Evolutionary conservation across 768 basidiomycete species (phyloP), one percentile per base, ranked within the genome.

Genomic region (Filobasidium floriforme): DNA sequence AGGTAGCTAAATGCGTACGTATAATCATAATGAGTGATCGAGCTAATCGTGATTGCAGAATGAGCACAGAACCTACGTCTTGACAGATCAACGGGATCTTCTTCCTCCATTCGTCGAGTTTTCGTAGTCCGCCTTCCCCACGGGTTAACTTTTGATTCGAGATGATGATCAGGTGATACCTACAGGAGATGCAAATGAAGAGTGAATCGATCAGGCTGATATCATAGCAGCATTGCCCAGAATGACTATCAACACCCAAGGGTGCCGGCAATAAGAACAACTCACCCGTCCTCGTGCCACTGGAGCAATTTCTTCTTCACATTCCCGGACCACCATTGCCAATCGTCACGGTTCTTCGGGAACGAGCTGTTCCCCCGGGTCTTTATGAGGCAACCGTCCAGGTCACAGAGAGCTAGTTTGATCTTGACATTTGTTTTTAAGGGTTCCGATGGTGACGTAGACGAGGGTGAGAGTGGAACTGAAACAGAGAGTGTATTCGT

Each of bases 301-400:
- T 85, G 80, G 71, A 84, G 83, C 69, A 97, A 75, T 75, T 85
- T 88, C 7, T 76, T 72, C 1, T 87, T 86, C 24, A 96, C 85
- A 18, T 72, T 73, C 0, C 82, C 73, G 68, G 84, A 79, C 90
- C 90, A 92, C 89, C 90, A 90, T 63, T 84, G 79, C 84, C 87
- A 88, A 66, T 82, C 83, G 0, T 76, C 73, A 37, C 75, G 76
- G 57, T 80, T 80, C 28, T 79, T 79, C 28, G 82, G 81, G 69
- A 86, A 88, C 7, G 24, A 19, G 22, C 49, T 44, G 43, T 59
- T 59, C 14, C 64, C 59, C 46, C 65, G 66, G 0, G 80, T 73
- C 52, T 73, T 68, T 72, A 92, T 89, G 68, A 90, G 68, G 0
- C 88, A 90, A 2, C 88, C 89, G 72, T 92, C 90, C 37, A 92